phyloP scores from a whole-genome alignment of 371 early-diverging fungal genomes.

The Mortierella sp. region DNA sequence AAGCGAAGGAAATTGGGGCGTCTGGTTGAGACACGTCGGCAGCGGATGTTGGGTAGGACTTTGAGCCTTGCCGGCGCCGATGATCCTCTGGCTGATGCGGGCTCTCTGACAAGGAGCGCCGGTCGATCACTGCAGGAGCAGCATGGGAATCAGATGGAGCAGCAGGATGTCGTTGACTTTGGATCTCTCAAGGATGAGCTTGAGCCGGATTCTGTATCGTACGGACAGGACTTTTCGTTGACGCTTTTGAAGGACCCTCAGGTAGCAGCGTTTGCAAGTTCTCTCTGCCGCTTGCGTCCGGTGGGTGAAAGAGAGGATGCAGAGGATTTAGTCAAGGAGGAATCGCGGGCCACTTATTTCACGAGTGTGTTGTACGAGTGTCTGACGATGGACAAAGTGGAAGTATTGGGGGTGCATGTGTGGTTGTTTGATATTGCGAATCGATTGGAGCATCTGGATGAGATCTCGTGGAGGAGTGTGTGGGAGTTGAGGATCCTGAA shows the following conservation, averaged over 20 bases:
- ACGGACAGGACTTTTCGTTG: constrained; percentile 41
- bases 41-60: not conserved
- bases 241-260: constrained; percentile 57
- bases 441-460: constrained; percentile 37
- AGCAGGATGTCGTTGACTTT: not conserved
- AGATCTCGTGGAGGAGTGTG: constrained; percentile 37
- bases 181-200: constrained; percentile 7
- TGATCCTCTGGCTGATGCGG: not conserved
- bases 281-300: constrained; percentile 42
- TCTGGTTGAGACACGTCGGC: not conserved
- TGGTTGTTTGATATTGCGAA: constrained; percentile 51
- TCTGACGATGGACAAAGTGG: constrained; percentile 52
- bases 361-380: constrained; percentile 51
- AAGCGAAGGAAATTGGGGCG: constrained; percentile 18
- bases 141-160: not conserved
- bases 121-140: not conserved
- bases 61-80: not conserved
- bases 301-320: not conserved
- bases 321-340: constrained; percentile 18
- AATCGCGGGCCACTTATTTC: constrained; percentile 31
- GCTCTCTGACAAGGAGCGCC: no score
- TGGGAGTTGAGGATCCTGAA: constrained; percentile 44
- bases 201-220: constrained; percentile 27
- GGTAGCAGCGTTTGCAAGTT: constrained; percentile 56
- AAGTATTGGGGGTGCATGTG: constrained; percentile 39